Base-by-base conservation (phyloP, 768 basidiomycete genomes). In the Naganishia onofrii region DNA sequence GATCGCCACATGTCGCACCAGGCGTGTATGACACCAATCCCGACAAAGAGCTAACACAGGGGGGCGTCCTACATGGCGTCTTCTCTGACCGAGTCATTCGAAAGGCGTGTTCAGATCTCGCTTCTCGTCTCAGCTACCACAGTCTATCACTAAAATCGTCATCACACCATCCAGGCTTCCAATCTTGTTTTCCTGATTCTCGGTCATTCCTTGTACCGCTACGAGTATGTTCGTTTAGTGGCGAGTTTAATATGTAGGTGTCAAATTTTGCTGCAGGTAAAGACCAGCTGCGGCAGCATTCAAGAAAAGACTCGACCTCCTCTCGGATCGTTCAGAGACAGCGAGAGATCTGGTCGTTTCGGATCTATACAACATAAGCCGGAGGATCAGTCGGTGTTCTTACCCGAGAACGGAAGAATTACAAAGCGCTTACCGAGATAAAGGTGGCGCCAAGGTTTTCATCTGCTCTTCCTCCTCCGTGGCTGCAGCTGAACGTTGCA, bases 201-300 rank as follows among this genome's bases (percentile, higher is more conserved):
- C 36, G 5, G 5, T 6, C 36, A 36, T 36, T 5, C 36, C 5
- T 12, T 12, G 36, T 36, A 36, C 36, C 36, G 36, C 5, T 6
- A 12, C 36, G 6, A 36, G 12, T 12, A 36, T 42, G 34, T 7
- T 17, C 13, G 42, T 42, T 17, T 42, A 15, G 9, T 10, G 13
- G 6, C 6, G 42, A 2, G 42, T 7, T 51, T 12, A 51, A 23
- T 51, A 51, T n/a, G 48, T 51, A 8, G 48, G 48, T n/a, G 48
- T 51, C 48, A n/a, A 51, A 13, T 51, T 51, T 63, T 63, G 60
- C 15, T 70, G 57, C 0, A 70, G 48, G 44, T 57, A 96, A 66
- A 93, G 88, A 64, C 85, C 84, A 10, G 89, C 90, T 21, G 68
- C 67, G 28, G 71, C 63, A 19, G 74, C 74, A 68, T 73, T 70